Evolutionary conservation across 2,329 filamentous ascomycete genomes (phyloP).

Genomic region (Alternaria infectoria): DNA sequence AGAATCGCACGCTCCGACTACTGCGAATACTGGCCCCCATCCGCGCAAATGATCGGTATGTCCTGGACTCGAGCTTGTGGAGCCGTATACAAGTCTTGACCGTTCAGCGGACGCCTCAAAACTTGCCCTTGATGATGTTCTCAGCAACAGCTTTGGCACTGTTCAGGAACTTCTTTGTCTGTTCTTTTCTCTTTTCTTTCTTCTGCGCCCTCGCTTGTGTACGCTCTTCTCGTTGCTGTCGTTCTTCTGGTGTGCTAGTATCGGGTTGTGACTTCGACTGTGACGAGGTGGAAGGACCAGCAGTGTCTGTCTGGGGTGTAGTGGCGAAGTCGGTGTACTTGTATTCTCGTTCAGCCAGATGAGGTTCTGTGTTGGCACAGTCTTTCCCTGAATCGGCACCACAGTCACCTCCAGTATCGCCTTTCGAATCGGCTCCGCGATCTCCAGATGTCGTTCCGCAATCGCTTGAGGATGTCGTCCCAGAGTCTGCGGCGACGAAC

Average conservation of each 20-base stretch:
- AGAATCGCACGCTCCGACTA: slow-evolving; percentile 5
- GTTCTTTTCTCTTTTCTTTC: not conserved
- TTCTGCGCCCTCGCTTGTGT: too few species aligned
- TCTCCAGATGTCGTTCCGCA: not conserved
- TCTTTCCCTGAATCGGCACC: not conserved
- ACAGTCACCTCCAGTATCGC: not conserved
- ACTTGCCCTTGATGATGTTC: not conserved
- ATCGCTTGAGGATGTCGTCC: not conserved
- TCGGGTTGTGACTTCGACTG: not conserved
- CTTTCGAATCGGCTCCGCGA: not conserved
- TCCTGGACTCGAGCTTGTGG: not conserved
- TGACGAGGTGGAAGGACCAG: not conserved
- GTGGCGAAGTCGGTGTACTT: not conserved
- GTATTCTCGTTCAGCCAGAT: not conserved
- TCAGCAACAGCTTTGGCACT: not conserved
- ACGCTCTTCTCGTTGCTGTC: too few species aligned
- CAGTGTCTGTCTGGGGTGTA: not conserved
- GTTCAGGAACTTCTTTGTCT: not conserved
- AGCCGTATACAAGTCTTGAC: not conserved
- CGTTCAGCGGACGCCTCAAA: not conserved
- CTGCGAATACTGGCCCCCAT: slow-evolving; percentile 5
- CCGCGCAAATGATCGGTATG: not conserved
- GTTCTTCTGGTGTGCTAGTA: not conserved
- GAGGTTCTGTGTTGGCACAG: not conserved
- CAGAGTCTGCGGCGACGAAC: not conserved